Conservation (phyloP, 805 yeast genomes). For the Barnettozyma botsteinii region DNA sequence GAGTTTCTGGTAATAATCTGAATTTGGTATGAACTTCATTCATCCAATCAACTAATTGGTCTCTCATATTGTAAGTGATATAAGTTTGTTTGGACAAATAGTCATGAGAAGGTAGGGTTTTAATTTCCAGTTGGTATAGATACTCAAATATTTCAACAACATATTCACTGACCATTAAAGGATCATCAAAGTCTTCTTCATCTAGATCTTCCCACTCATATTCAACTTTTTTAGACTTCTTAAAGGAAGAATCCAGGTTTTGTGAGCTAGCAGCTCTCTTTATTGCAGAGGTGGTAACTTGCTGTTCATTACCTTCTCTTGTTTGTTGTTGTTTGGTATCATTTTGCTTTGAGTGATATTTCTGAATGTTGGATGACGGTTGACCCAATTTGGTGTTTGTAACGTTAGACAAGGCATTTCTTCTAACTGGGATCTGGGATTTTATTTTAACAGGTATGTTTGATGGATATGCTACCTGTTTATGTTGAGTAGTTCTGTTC, state of each 20-base stretch:
- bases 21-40: constrained; percentile 84
- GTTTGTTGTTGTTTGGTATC: constrained; percentile 3
- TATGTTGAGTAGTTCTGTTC: constrained; percentile 15
- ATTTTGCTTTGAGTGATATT: not conserved
- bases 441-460: constrained; percentile 6
- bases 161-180: constrained; percentile 90
- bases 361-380: not conserved
- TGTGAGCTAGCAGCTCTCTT: constrained; percentile 31
- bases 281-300: constrained; percentile 48
- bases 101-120: constrained; percentile 55
- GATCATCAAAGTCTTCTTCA: constrained; percentile 74
- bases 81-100: constrained; percentile 37
- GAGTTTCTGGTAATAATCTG: constrained; percentile 79
- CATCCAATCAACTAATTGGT: constrained; percentile 90
- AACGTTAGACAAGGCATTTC: constrained; percentile 26
- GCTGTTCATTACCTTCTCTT: constrained; percentile 19
- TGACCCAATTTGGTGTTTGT: constrained; percentile 25
- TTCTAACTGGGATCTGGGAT: constrained; percentile 25
- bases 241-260: constrained; percentile 13
- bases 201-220: constrained; percentile 69
- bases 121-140: constrained; percentile 62
- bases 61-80: constrained; percentile 52
- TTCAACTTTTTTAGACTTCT: constrained; percentile 25
- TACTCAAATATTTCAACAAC: constrained; percentile 82
- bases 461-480: constrained; percentile 2